These are phyloP conservation scores for Tetracladium setigerum DNA, from an alignment of 495 filamentous ascomycete species.

Conservation along the genomic window DNA sequence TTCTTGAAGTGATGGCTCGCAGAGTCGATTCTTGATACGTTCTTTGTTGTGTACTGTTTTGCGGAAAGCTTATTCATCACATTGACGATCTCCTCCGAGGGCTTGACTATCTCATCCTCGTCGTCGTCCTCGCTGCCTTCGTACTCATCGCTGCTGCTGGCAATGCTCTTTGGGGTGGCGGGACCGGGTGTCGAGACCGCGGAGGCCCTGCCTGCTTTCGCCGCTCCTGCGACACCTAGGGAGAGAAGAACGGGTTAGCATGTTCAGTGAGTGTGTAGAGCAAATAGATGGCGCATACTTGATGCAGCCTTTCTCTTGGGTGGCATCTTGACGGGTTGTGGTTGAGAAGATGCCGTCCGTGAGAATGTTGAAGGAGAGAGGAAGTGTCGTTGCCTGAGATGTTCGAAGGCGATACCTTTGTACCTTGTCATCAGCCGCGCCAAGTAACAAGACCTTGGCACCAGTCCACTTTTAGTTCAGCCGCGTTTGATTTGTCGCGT, in stretches of 20 bases:
- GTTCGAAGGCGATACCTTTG: no score
- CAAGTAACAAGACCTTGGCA: no score
- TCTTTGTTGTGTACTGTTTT: slow-evolving; percentile 32
- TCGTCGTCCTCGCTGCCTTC: slow-evolving; percentile 60
- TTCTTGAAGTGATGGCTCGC: slow-evolving; percentile 40
- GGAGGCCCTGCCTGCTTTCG: slow-evolving; percentile 49
- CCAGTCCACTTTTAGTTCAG: no score
- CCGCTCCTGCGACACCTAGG: slow-evolving; percentile 41
- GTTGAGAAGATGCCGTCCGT: slow-evolving; percentile 10
- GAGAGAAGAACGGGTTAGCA: slow-evolving; percentile 23
- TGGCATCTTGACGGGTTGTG: slow-evolving; percentile 45
- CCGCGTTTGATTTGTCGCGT: no score
- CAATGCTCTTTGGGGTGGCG: slow-evolving; percentile 56
- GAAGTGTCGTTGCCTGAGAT: not conserved
- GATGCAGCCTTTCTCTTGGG: slow-evolving; percentile 71
- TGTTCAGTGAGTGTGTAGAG: slow-evolving; percentile 22
- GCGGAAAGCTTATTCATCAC: slow-evolving; percentile 61
- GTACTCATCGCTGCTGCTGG: slow-evolving; percentile 59
- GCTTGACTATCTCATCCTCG: slow-evolving; percentile 33
- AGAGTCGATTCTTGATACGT: slow-evolving; percentile 27
- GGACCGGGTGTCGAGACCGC: slow-evolving; percentile 62
- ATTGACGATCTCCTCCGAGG: slow-evolving; percentile 36
- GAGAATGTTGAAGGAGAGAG: not conserved
- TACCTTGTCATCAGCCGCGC: no score
- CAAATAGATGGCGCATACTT: slow-evolving; percentile 28